Conservation (phyloP, 768 basidiomycete species). For the Rhizopogon rudus region DNA sequence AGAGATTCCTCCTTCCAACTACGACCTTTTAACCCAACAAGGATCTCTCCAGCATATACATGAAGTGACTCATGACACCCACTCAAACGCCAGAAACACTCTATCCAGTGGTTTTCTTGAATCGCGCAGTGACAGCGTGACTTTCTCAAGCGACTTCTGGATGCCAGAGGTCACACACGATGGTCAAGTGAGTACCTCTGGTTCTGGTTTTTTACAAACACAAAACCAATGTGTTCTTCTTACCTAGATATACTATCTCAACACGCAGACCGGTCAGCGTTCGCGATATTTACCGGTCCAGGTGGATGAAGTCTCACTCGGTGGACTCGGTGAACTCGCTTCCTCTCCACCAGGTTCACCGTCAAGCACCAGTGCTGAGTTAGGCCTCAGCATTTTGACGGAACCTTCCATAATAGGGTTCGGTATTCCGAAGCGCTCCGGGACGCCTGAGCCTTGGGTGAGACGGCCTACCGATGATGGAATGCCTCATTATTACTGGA, state of each 20-base stretch:
- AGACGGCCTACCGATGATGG: slow-evolving; percentile 79
- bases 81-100: slow-evolving; percentile 5
- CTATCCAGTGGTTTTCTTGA: slow-evolving; percentile 37
- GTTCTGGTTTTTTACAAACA: background rate
- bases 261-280: slow-evolving; percentile 80
- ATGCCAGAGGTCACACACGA: slow-evolving; percentile 79
- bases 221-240: background rate
- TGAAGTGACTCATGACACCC: slow-evolving; percentile 6
- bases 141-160: slow-evolving; percentile 77
- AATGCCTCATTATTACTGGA: slow-evolving; percentile 72
- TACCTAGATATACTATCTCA: slow-evolving; percentile 90
- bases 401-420: slow-evolving; percentile 47
- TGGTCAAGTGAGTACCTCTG: slow-evolving; percentile 62
- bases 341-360: slow-evolving; percentile 51
- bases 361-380: slow-evolving; percentile 46
- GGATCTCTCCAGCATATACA: slow-evolving; percentile 8
- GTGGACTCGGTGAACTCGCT: slow-evolving; percentile 55
- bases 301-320: slow-evolving; percentile 58
- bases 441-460: slow-evolving; percentile 80
- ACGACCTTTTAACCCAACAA: slow-evolving; percentile 12
- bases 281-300: slow-evolving; percentile 83
- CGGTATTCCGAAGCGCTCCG: slow-evolving; percentile 51
- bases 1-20: slow-evolving; percentile 50
- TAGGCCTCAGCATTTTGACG: slow-evolving; percentile 31
- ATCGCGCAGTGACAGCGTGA: slow-evolving; percentile 24